Percentiles rank a stretch among this genome's conserved stretches.
These are phyloP conservation scores for Pisolithus marmoratus DNA, from an alignment of 768 basidiomycete species.

Conservation along the genomic window DNA sequence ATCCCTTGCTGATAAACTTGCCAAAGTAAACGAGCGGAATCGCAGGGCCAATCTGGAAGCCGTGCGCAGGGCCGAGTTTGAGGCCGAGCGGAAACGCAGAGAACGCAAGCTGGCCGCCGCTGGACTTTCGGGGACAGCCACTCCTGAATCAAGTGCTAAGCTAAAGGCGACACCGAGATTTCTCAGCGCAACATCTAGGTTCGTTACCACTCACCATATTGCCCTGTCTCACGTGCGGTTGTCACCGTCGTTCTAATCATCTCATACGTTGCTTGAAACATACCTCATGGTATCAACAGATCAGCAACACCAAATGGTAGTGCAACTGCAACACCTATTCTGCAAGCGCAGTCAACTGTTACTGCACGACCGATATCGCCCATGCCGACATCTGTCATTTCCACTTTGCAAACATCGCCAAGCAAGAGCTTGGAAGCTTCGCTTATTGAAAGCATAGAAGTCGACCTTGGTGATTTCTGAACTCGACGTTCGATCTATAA, in stretches of 20 bases:
- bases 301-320: constrained; percentile 45
- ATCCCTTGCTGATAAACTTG: constrained; percentile 46
- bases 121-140: constrained; percentile 31
- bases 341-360: constrained; percentile 23
- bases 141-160: constrained; percentile 62
- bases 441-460: constrained; percentile 61
- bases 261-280: constrained; percentile 1
- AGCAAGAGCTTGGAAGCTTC: constrained; percentile 48
- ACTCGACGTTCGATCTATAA: background rate
- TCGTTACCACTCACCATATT: constrained; percentile 18
- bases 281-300: constrained; percentile 17
- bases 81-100: constrained; percentile 62
- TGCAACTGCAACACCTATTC: constrained; percentile 36
- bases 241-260: constrained; percentile 16
- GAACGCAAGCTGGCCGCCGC: constrained; percentile 54
- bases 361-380: constrained; percentile 34
- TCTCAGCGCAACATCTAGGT: constrained; percentile 61
- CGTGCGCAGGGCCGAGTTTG: constrained; percentile 69
- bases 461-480: constrained; percentile 77
- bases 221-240: constrained; percentile 2
- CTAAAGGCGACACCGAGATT: constrained; percentile 58
- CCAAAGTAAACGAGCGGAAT: constrained; percentile 87
- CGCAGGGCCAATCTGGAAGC: constrained; percentile 78
- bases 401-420: constrained; percentile 21
- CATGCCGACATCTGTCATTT: constrained; percentile 18